Evolutionary conservation across 345 rosid genomes (phyloP).

Genomic region (Atalantia buxifolia): DNA sequence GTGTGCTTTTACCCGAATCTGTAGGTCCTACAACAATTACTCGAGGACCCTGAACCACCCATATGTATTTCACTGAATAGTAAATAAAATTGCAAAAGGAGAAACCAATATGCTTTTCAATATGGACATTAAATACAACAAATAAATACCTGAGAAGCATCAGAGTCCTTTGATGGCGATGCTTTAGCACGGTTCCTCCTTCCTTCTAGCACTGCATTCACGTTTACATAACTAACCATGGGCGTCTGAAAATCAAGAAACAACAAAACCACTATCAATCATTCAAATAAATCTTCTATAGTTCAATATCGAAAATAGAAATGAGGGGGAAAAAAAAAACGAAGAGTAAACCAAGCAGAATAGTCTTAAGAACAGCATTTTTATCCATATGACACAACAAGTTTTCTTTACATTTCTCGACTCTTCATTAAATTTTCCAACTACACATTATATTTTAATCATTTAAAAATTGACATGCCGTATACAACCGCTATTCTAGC

Average conservation of each 20-base stretch:
- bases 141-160: constrained; percentile 53
- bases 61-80: not conserved
- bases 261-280: constrained; percentile 3
- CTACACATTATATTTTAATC: too few relatives aligned
- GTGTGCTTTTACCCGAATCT: constrained; percentile 92
- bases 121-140: not conserved
- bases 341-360: not conserved
- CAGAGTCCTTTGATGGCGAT: constrained; percentile 24
- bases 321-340: too few relatives aligned
- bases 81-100: not conserved
- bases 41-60: constrained; percentile 69
- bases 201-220: constrained; percentile 76
- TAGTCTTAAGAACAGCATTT: not conserved
- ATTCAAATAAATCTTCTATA: not conserved
- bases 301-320: not conserved
- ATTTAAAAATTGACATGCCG: not conserved
- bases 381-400: not conserved
- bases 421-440: not conserved
- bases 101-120: not conserved
- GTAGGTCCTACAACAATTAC: constrained; percentile 94
- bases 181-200: constrained; percentile 60
- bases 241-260: constrained; percentile 60
- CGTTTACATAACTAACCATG: constrained; percentile 87
- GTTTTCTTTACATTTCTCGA: not conserved
- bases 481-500: not conserved